phyloP scores from a whole-genome alignment of 495 filamentous ascomycete species.

The Aspergillus ostianus region DNA sequence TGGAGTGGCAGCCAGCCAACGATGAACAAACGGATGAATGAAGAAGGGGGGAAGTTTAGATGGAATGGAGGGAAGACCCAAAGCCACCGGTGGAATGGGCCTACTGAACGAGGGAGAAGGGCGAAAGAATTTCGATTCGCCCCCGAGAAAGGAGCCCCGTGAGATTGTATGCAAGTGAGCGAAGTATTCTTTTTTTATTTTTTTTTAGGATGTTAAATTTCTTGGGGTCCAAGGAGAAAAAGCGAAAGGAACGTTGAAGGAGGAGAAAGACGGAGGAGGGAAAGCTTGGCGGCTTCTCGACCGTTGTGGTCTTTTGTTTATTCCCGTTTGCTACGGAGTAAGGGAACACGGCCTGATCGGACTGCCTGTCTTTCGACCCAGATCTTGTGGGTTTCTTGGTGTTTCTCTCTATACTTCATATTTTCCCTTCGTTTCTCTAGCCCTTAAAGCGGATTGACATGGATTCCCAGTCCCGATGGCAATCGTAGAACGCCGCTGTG shows the following conservation, averaged over 20 bases:
- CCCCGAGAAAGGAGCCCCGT: constrained; percentile 1
- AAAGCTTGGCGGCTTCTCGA: constrained; percentile 13
- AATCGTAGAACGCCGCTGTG: neutral
- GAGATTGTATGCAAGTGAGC: neutral
- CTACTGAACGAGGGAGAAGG: constrained; percentile 3
- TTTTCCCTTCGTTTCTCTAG: neutral
- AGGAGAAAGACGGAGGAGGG: neutral
- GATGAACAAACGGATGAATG: neutral
- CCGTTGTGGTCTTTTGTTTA: neutral
- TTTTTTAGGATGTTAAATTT: neutral
- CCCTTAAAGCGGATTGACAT: neutral
- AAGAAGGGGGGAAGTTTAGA: constrained; percentile 10
- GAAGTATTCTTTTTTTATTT: neutral
- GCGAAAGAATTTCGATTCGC: constrained; percentile 4
- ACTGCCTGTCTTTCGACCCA: neutral
- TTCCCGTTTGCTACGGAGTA: neutral
- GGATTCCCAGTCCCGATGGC: neutral
- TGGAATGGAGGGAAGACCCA: constrained; percentile 9
- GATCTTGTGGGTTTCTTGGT: neutral
- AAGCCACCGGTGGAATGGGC: constrained; percentile 15
- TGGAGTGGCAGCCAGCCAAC: neutral
- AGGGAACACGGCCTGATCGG: no score
- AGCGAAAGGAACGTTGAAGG: neutral
- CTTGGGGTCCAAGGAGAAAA: neutral
- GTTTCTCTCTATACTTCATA: neutral